A percentile compares a stretch with the other conserved stretches of the same genome.
Evolutionary conservation across 495 filamentous ascomycete species (phyloP).

Genomic region (Neurospora discreta): DNA sequence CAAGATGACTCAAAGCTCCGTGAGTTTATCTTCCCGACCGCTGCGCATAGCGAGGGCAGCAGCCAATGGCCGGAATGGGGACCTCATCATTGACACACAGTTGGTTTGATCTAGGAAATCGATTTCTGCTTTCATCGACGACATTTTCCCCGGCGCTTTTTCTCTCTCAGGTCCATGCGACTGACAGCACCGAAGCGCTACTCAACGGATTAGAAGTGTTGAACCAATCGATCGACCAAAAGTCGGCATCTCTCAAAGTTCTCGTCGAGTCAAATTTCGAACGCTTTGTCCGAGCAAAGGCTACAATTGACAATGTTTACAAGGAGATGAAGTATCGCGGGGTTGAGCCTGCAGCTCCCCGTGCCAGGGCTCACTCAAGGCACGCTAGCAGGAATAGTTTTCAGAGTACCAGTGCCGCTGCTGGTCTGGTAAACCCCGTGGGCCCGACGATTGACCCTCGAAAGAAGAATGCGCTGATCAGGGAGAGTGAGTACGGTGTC

Average conservation of each 20-base stretch:
- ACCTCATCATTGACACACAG: background rate
- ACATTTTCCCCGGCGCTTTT: constrained; percentile 89
- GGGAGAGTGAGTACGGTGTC: constrained; percentile 92
- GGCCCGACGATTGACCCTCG: constrained; percentile 34
- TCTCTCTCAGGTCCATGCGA: constrained; percentile 79
- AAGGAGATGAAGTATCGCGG: constrained; percentile 92
- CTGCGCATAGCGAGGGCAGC: background rate
- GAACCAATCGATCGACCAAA: constrained; percentile 87
- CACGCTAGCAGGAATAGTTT: constrained; percentile 54
- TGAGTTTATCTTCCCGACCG: constrained; percentile 28
- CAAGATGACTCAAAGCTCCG: constrained; percentile 74
- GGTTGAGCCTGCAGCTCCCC: constrained; percentile 43
- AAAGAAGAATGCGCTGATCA: constrained; percentile 80
- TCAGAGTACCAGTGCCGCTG: constrained; percentile 44
- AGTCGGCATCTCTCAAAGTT: constrained; percentile 88
- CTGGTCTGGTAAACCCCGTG: constrained; percentile 21
- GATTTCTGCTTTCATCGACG: constrained; percentile 88
- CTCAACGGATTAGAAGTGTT: constrained; percentile 71
- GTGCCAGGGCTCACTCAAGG: constrained; percentile 42
- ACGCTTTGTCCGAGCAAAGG: constrained; percentile 89
- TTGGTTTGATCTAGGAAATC: constrained; percentile 48
- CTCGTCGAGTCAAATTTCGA: constrained; percentile 97
- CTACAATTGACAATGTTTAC: constrained; percentile 96
- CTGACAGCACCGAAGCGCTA: constrained; percentile 67
- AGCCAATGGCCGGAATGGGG: background rate